A percentile compares a stretch with the other conserved stretches of the same genome.
These are phyloP conservation scores for Wallacemonas sp. DNA, from an alignment of 208 protist genomes.

Conservation along the genomic window DNA sequence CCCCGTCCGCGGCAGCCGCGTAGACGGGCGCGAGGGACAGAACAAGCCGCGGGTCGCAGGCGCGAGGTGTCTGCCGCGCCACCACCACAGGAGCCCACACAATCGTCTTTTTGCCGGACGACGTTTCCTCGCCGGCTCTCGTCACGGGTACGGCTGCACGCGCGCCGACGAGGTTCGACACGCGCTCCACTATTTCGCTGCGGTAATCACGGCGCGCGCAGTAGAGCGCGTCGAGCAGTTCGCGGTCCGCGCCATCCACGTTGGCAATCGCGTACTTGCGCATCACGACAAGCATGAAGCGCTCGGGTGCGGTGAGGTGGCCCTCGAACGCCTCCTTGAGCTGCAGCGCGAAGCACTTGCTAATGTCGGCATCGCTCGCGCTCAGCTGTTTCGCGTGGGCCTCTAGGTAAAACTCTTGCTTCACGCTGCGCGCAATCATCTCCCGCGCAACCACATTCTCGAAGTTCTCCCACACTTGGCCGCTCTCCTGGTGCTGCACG, in stretches of 20 bases:
- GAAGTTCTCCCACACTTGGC: slow-evolving; percentile 20
- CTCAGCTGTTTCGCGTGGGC: slow-evolving; percentile 34
- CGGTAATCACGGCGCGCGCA: slow-evolving; percentile 15
- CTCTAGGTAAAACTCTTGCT: slow-evolving; percentile 55
- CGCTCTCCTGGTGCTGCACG: background rate
- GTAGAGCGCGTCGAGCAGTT: slow-evolving; percentile 26
- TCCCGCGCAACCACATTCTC: slow-evolving; percentile 32
- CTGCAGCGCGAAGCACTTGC: slow-evolving; percentile 30
- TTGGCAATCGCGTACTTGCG: slow-evolving; percentile 44
- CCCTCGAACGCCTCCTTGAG: slow-evolving; percentile 29
- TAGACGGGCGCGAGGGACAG: slow-evolving; percentile 25
- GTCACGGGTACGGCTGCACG: slow-evolving; percentile 11
- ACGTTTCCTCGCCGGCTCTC: background rate
- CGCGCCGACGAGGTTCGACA: slow-evolving; percentile 34
- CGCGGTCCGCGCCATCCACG: slow-evolving; percentile 24
- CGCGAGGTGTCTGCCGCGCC: slow-evolving; percentile 30
- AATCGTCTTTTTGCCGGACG: slow-evolving; percentile 22
- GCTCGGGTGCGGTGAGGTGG: slow-evolving; percentile 5
- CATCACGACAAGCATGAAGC: slow-evolving; percentile 33
- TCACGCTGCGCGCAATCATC: slow-evolving; percentile 49
- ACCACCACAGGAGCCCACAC: slow-evolving; percentile 38
- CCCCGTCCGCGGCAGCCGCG: background rate
- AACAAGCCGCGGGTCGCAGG: slow-evolving; percentile 29
- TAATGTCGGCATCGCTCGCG: slow-evolving; percentile 27
- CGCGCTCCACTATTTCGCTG: slow-evolving; percentile 32